Conservation (phyloP, 352 stramenopile species). For the Globisporangium nunn region DNA sequence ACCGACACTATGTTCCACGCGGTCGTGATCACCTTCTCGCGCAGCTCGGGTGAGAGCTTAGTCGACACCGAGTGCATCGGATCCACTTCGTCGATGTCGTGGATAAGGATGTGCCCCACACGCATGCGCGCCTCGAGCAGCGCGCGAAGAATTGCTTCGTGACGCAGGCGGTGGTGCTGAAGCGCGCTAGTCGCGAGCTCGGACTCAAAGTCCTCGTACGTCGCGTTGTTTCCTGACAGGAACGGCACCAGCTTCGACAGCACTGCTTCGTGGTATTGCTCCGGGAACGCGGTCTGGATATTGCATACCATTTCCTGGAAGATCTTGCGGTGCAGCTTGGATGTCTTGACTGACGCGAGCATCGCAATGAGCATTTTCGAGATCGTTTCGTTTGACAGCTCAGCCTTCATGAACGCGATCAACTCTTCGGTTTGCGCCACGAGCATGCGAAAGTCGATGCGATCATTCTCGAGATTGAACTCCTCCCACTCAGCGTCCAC, state of each 20-base stretch:
- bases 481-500: conserved; percentile 82
- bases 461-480: conserved; percentile 82
- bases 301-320: conserved; percentile 87
- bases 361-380: conserved; percentile 82
- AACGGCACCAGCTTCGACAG: conserved; percentile 68
- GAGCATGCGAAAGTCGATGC: conserved; percentile 81
- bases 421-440: conserved; percentile 58
- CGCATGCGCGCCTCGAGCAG: conserved; percentile 81
- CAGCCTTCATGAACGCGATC: conserved; percentile 49
- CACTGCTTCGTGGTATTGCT: conserved; percentile 53
- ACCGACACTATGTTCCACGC: conserved; percentile 84
- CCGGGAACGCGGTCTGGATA: conserved; percentile 69
- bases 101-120: conserved; percentile 75
- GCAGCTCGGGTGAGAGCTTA: conserved; percentile 52
- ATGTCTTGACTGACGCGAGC: conserved; percentile 79
- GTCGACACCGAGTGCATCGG: conserved; percentile 44
- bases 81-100: conserved; percentile 74
- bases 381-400: conserved; percentile 71
- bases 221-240: conserved; percentile 71
- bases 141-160: conserved; percentile 70
- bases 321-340: conserved; percentile 83
- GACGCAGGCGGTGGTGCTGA: conserved; percentile 76
- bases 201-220: conserved; percentile 70
- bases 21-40: conserved; percentile 73
- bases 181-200: conserved; percentile 42